Base-by-base conservation (phyloP, 1,284 basidiomycete genomes). In the Moesziomyces antarcticus region DNA sequence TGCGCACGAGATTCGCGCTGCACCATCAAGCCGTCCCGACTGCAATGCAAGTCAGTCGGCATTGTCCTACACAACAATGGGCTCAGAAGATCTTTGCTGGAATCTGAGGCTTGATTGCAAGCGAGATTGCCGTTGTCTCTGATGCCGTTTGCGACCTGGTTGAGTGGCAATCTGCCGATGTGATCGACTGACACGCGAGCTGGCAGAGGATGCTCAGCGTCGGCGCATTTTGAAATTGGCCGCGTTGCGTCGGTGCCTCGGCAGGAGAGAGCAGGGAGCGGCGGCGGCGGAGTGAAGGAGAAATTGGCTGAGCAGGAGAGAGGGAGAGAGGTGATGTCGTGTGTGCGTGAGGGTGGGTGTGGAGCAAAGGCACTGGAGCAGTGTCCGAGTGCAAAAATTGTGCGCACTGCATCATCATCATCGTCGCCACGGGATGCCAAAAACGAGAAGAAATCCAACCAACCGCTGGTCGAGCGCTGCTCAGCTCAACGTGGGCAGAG, bases 401-500 rank as follows among this genome's bases (percentile, higher is more conserved):
- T 27, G 47, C 58, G 55, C 59, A 63, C 66, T 51, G 62, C 66
- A 62, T 69, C 56, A 63, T 61, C 42, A 24, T 33, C 30, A 13
- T 13, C 9, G 30, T 13, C 30, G 25, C 25, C 25, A 27, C 25
- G 25, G 25, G 25, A 27, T 27, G 25, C 25, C 25, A 6, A 27
- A 27, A 8, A 33, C 30, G 30, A 60, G 57, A 21, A 33, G 18
- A 41, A 20, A 33, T 35, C 18, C 42, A 44, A 20, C 24, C 24
- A 46, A 20, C 24, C 20, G 41, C 7, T 25, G n/a, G 10, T 33
- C 30, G 30, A 33, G 30, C 30, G 30, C 30, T 5, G 6, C 30
- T 33, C 30, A 33, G 52, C 49, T 67, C 64, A 68, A 68, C 58
- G 65, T 61, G 65, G 64, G 64, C 42, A 33, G 35, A 18, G 14